Conservation (phyloP, 1,284 basidiomycete genomes). For the Pholiota adiposa region DNA sequence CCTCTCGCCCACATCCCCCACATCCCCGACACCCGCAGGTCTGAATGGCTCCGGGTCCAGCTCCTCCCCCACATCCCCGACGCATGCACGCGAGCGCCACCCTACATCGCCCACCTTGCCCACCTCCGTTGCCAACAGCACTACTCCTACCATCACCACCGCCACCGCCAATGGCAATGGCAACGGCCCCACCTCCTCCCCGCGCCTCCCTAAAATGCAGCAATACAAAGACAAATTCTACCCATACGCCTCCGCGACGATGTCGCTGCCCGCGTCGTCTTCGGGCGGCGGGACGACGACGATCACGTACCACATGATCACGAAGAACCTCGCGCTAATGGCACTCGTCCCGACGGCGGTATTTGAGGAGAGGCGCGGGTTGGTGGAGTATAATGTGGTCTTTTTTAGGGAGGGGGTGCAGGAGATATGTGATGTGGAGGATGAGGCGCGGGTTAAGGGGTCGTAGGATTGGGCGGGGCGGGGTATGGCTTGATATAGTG, state of each 20-base stretch:
- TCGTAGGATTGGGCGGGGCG: constrained; percentile 13
- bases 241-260: constrained; percentile 54
- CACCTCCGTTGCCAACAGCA: neutral
- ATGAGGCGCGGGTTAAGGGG: constrained; percentile 50
- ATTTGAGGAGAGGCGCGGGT: constrained; percentile 77
- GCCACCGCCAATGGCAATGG: too few species aligned
- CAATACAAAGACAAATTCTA: constrained; percentile 43
- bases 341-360: constrained; percentile 81
- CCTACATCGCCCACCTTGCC: neutral
- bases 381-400: constrained; percentile 93
- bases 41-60: constrained; percentile 8
- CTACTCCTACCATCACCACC: constrained; percentile 4
- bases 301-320: constrained; percentile 87
- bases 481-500: too few species aligned
- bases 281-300: constrained; percentile 59
- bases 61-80: constrained; percentile 1
- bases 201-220: neutral
- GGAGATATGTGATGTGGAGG: constrained; percentile 76
- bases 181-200: too few species aligned
- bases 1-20: constrained; percentile 18
- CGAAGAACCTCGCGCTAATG: constrained; percentile 80
- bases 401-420: constrained; percentile 83
- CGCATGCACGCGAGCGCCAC: neutral
- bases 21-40: constrained; percentile 12
- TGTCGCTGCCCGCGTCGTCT: constrained; percentile 34